Evolutionary conservation across 148 eudicot species (phyloP), one percentile per base, ranked within the genome.

Genomic region (Diospyros kaki): DNA sequence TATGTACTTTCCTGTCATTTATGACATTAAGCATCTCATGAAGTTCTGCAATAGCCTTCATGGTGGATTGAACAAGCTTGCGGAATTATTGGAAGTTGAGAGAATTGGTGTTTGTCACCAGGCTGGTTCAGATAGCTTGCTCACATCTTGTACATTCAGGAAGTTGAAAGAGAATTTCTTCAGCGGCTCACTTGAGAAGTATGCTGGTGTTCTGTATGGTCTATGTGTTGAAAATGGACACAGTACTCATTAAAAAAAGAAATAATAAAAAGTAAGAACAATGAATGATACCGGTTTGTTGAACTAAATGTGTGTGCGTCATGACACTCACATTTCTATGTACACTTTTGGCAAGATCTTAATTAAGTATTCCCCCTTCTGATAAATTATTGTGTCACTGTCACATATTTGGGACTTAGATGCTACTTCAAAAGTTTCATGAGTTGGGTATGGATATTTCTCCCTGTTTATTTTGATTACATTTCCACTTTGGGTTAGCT

Each of bases 81-180:
- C 88, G 0, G 86, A 87, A 78, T 69, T 87, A 28, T 77, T 87
- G 85, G 90, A 83, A 42, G 88, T 87, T 9, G 90, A 87, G 81
- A 83, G 88, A 56, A 73, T 87, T 6, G 90, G 90, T 51, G 64
- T 85, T 46, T 79, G 81, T 18, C 90, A 87, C 63, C 88, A 87
- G 73, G 90, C 90, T 1, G 90, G 90, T 40, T 83, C 90, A 1
- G 90, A 87, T 83, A 85, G 90, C 72, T 77, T 87, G 88, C 88
- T 87, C 59, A 87, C 90, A 4, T 74, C 85, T n/a, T 87, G 84
- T 74, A 83, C 86, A 3, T 87, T 85, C 77, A 81, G 84, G 84
- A 87, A 85, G 81, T 78, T 87, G 77, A 83, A 80, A 75, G 88
- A 87, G 76, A 82, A 50, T 52, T 84, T 82, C 78, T 84, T 84